Evolutionary conservation across 2,329 filamentous ascomycete species (phyloP), one percentile per base, ranked within the genome.

Genomic region (Fusarium brevicatenulatum): DNA sequence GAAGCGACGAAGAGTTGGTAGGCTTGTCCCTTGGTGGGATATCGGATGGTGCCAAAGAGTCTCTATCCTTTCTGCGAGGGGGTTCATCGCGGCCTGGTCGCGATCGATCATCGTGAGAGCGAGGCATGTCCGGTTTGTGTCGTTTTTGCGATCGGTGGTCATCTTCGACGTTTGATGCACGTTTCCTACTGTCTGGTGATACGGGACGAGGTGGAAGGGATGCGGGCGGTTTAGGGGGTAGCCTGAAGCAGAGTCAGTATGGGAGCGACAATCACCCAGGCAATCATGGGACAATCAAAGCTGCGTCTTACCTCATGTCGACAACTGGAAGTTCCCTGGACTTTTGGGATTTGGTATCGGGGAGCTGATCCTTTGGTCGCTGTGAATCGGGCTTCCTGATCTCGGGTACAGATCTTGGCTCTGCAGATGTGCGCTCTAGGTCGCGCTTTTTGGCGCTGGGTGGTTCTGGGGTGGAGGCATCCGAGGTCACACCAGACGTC

Each of bases 161-260:
- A 32, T 86, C 85, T 25, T 87, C 85, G 11, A 70, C 55, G 21
- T 89, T 86, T 19, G 81, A 78, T 16, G 77, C 68, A 44, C 86
- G 86, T 79, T 88, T 89, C 73, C 83, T 86, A 68, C 78, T 83
- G 55, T 86, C 84, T 12, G 82, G 85, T 43, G 82, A 86, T n/a
- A 78, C 71, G 73, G 82, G 78, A 75, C 83, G 68, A 57, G 82
- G 75, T 50, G 83, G 80, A 46, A 81, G 68, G 36, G 78, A 78
- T 50, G 70, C 78, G 61, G 81, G 79, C 18, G 83, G 81, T 72
- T 82, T 84, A 21, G 80, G 80, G 25, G 81, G 81, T 8, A 83
- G 72, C 66, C 82, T 83, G 58, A 37, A 43, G 55, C 32, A 56
- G 21, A 21, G 69, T 77, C 74, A 78, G 71, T 56, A 58, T 52